Conservation (phyloP, 768 basidiomycete species). For the Russula griseocarnosa region DNA sequence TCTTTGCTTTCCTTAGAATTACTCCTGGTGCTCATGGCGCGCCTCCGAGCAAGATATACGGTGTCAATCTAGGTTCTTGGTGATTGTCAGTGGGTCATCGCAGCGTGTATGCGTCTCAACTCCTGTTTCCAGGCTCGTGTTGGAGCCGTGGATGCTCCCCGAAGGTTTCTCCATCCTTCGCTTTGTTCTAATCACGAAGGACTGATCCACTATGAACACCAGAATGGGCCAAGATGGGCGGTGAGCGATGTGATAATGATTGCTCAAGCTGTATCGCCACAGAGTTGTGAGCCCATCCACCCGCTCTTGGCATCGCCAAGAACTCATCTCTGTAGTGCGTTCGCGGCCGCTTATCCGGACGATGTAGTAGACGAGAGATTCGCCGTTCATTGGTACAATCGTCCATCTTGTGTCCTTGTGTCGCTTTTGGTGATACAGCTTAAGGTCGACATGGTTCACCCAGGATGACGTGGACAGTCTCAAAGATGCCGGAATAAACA, state of each 20-base stretch:
- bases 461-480: slow-evolving; percentile 57
- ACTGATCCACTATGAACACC: background rate
- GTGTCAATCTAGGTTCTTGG: slow-evolving; percentile 71
- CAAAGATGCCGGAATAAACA: slow-evolving; percentile 57
- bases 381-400: slow-evolving; percentile 55
- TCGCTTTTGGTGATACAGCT: background rate
- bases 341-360: slow-evolving; percentile 55
- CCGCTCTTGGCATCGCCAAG: slow-evolving; percentile 39
- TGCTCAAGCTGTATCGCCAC: slow-evolving; percentile 61
- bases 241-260: slow-evolving; percentile 47
- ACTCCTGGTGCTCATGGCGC: background rate
- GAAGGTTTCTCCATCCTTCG: slow-evolving; percentile 39
- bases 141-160: slow-evolving; percentile 84
- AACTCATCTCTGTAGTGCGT: slow-evolving; percentile 41
- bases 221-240: slow-evolving; percentile 78
- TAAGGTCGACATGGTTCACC: slow-evolving; percentile 69
- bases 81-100: slow-evolving; percentile 26
- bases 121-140: slow-evolving; percentile 52
- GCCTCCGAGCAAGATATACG: slow-evolving; percentile 51
- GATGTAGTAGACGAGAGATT: slow-evolving; percentile 56
- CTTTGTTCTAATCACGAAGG: background rate
- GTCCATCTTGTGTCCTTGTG: background rate
- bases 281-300: slow-evolving; percentile 55
- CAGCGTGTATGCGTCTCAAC: slow-evolving; percentile 11
- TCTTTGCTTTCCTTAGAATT: background rate